A percentile compares a stretch with the other conserved stretches of the same genome.
Evolutionary conservation across 2,329 filamentous ascomycete species (phyloP).

Genomic region (Phialemoniopsis sp.): DNA sequence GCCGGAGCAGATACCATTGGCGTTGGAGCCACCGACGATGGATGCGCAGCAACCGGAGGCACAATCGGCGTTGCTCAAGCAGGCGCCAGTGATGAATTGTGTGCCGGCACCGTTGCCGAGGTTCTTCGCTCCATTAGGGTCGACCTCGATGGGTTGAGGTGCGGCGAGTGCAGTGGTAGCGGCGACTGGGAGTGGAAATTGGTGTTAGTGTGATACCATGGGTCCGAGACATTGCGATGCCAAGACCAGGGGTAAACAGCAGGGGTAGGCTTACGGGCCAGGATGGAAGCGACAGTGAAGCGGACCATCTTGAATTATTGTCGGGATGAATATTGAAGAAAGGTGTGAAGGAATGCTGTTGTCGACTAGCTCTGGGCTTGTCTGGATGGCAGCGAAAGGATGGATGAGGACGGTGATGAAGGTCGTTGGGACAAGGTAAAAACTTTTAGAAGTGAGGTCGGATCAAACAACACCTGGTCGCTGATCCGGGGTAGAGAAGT

Average conservation of each 20-base stretch:
- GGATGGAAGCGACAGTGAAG: constrained; percentile 4
- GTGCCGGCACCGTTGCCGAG: constrained; percentile 17
- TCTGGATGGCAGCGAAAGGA: no score
- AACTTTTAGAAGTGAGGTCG: no score
- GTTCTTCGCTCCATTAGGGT: constrained; percentile 13
- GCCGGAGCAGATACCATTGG: constrained; percentile 13
- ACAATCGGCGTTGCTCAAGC: constrained; percentile 19
- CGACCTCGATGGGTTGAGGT: constrained; percentile 13
- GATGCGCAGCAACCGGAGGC: constrained; percentile 16
- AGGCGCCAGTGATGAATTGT: constrained; percentile 24
- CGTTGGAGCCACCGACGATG: constrained; percentile 6
- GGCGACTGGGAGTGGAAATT: constrained; percentile 5
- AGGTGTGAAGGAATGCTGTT: no score
- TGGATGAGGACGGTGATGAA: no score
- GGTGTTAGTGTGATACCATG: not conserved
- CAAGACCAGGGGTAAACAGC: not conserved
- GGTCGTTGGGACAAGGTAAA: no score
- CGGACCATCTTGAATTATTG: constrained; percentile 6
- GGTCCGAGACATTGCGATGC: not conserved
- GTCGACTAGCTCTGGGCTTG: no score
- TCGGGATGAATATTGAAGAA: not conserved
- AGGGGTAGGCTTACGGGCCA: constrained; percentile 7
- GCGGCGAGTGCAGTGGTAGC: constrained; percentile 5
- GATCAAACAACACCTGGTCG: no score
- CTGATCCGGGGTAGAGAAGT: no score